Percentiles rank a stretch among this genome's conserved stretches.
Conservation (phyloP, 805 yeast genomes). For the Pichia phayaonensis region DNA sequence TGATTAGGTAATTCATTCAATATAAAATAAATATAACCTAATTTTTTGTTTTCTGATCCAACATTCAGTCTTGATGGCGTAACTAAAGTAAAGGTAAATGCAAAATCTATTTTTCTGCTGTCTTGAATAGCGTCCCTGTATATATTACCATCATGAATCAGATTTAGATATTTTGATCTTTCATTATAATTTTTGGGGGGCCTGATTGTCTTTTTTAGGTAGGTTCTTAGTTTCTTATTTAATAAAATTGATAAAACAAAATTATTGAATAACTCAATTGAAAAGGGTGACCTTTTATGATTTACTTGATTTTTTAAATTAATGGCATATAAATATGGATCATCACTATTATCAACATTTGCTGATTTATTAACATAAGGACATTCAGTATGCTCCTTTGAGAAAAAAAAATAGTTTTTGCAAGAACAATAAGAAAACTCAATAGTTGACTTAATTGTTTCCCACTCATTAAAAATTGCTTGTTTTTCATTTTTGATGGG, state of each 20-base stretch:
- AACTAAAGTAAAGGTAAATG: slow-evolving; percentile 4
- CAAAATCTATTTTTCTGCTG: slow-evolving; percentile 3
- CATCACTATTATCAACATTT: not conserved
- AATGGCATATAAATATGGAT: not conserved
- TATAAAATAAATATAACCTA: not conserved
- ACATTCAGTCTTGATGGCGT: not conserved
- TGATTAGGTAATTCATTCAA: slow-evolving; percentile 4
- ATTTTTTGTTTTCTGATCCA: not conserved
- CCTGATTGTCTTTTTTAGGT: slow-evolving; percentile 1
- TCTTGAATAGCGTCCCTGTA: not conserved
- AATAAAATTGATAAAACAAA: slow-evolving; percentile 4
- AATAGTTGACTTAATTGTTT: not conserved
- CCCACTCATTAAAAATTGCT: not conserved
- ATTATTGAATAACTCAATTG: slow-evolving; percentile 4
- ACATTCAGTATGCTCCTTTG: not conserved
- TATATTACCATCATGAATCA: slow-evolving; percentile 4
- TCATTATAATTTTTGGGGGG: slow-evolving; percentile 1
- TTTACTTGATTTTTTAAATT: not conserved
- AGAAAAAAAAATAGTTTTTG: not conserved
- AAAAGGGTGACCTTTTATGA: not conserved
- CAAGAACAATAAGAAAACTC: not conserved
- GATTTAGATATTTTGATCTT: not conserved
- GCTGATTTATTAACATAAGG: not conserved
- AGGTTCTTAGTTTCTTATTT: slow-evolving; percentile 4
- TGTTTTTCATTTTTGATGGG: not conserved